Conservation (phyloP, 2,329 filamentous ascomycete species). For the Cryphonectria japonica region DNA sequence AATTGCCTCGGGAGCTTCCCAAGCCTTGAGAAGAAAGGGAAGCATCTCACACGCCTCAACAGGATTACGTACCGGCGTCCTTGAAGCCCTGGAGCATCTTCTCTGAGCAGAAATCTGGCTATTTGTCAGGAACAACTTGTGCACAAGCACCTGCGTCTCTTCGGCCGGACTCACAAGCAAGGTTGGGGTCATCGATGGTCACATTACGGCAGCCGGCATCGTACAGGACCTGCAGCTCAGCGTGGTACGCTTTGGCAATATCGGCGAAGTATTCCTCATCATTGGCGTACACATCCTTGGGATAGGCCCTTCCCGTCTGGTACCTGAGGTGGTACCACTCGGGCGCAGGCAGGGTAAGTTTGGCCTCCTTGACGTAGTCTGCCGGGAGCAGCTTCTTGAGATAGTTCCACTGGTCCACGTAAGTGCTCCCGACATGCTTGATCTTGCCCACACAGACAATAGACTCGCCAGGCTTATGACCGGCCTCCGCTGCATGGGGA, state of each 20-base stretch:
- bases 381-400: conserved; percentile 55
- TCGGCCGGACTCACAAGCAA: conserved; percentile 44
- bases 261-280: conserved; percentile 56
- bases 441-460: conserved; percentile 52
- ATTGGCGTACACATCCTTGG: conserved; percentile 50
- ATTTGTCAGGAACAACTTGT: neutral
- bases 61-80: conserved; percentile 46
- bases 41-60: neutral
- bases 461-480: conserved; percentile 51
- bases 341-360: conserved; percentile 65
- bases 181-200: conserved; percentile 66
- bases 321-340: conserved; percentile 65
- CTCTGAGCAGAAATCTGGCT: conserved; percentile 67
- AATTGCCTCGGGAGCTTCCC: neutral
- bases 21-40: neutral
- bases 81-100: conserved; percentile 64
- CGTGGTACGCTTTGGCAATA: conserved; percentile 54
- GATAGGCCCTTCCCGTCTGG: conserved; percentile 52
- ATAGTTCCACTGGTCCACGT: conserved; percentile 48
- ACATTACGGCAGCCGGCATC: conserved; percentile 54
- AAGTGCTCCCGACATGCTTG: conserved; percentile 49
- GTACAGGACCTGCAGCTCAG: conserved; percentile 52
- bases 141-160: neutral
- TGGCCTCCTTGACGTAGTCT: conserved; percentile 65
- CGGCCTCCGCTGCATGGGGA: conserved; percentile 43